Evolutionary conservation across 129 eudicot species (phyloP), one percentile per base, ranked within the genome.

Genomic region (Escallonia rubra): DNA sequence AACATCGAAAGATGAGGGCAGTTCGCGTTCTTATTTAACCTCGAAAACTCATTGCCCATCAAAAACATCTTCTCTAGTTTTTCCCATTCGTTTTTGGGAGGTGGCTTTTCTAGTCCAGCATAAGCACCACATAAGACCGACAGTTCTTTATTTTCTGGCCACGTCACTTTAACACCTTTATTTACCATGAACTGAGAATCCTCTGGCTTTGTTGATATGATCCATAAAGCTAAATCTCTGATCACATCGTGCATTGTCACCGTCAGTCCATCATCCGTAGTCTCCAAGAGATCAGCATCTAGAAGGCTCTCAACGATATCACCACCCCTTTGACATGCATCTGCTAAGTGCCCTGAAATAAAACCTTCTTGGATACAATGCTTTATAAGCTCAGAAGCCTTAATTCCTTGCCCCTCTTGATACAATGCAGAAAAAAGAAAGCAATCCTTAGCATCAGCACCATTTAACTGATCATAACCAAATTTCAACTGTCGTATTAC

Each of bases 221-320:
- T 45, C 39, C 44, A 57, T n/a, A 48, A 47, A 8, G 59, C 74
- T 45, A 57, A 23, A 43, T 58, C 65, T 56, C 73, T 23, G 41
- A 58, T 46, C 4, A 59, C 3, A 45, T 59, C 63, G 14, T 44
- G 66, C 74, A 69, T 69, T 34, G 56, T 42, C 13, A 69, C 59
- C 15, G 6, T 9, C 10, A 16, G 14, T 46, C 38, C 47, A 59
- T 39, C 49, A 8, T 38, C 66, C 5, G 12, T 34, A 4, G 10
- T 49, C 66, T 59, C 74, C 53, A 69, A 69, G 6, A 69, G 58
- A 58, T 40, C 16, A 2, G 58, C 34, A 34, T 48, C 49, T 10
- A 59, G 38, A 59, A 69, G 74, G 10, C 10, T 61, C 6, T 59
- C 10, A 10, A 59, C 39, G 3, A 69, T 47, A 34, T 34, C 51